Evolutionary conservation across 148 eudicot genomes (phyloP).

Genomic region (Beta vulgaris): DNA sequence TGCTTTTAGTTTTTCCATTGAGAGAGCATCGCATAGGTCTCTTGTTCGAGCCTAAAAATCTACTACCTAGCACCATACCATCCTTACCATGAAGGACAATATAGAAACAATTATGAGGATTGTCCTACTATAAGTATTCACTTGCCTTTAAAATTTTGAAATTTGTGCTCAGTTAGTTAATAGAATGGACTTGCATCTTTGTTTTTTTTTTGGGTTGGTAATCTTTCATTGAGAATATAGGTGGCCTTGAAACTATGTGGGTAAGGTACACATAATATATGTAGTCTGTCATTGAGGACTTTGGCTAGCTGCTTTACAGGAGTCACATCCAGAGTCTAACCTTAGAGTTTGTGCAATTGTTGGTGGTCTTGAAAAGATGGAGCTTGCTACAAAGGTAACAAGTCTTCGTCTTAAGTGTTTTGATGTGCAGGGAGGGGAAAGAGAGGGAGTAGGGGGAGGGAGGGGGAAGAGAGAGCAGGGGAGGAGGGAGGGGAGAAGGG

Average conservation of each 20-base stretch:
- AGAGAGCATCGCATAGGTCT: no score
- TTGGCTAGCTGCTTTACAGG: conserved; percentile 35
- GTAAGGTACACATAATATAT: neutral
- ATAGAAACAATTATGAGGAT: neutral
- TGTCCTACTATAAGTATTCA: neutral
- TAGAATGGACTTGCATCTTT: neutral
- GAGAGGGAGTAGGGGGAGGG: no score
- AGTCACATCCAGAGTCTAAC: conserved; percentile 89
- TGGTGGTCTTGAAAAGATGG: conserved; percentile 63
- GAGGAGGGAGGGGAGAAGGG: no score
- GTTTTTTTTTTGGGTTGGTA: neutral
- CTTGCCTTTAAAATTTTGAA: neutral
- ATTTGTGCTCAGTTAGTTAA: neutral
- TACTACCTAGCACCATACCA: neutral
- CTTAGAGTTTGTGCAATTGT: conserved; percentile 87
- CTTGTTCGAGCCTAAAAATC: no score
- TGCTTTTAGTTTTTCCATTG: no score
- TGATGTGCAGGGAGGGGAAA: no score
- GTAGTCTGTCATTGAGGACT: neutral
- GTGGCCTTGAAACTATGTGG: neutral
- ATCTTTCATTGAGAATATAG: neutral
- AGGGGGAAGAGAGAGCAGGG: no score
- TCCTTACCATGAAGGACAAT: neutral
- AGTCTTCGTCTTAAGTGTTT: neutral
- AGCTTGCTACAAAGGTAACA: conserved; percentile 76